Evolutionary conservation across 805 yeast genomes (phyloP).

Genomic region (Barnettozyma pratensis): DNA sequence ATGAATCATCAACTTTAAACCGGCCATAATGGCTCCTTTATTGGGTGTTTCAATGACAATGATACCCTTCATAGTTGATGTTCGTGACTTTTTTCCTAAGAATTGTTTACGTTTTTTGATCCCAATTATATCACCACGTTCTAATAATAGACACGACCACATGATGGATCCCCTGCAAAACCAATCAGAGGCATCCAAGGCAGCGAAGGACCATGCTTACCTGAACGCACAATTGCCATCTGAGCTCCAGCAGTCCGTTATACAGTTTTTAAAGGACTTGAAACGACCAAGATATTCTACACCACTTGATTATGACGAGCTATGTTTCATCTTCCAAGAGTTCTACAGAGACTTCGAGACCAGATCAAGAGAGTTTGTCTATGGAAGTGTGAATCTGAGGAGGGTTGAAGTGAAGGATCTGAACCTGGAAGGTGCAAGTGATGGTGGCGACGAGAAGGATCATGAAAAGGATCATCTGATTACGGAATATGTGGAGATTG

Average conservation of each 20-base stretch:
- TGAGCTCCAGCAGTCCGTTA: slow-evolving; percentile 8
- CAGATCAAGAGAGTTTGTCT: slow-evolving; percentile 12
- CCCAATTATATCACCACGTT: too few relatives aligned
- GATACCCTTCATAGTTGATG: too few relatives aligned
- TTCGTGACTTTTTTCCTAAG: too few relatives aligned
- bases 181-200: background rate
- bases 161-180: background rate
- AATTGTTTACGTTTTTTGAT: too few relatives aligned
- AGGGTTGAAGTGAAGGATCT: slow-evolving; percentile 6
- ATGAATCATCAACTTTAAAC: too few relatives aligned
- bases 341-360: slow-evolving; percentile 15
- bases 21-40: too few relatives aligned
- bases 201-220: background rate
- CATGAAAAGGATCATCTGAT: slow-evolving; percentile 1
- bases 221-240: slow-evolving; percentile 8
- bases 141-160: too few relatives aligned
- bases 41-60: too few relatives aligned
- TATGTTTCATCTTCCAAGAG: slow-evolving; percentile 16
- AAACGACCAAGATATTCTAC: slow-evolving; percentile 18
- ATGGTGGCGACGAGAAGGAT: background rate
- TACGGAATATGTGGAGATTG: slow-evolving; percentile 13
- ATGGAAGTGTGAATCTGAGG: slow-evolving; percentile 9
- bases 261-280: slow-evolving; percentile 17
- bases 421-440: slow-evolving; percentile 1
- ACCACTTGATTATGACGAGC: slow-evolving; percentile 18